Evolutionary conservation across 768 basidiomycete genomes (phyloP).

Genomic region (Gyrodon lividus): DNA sequence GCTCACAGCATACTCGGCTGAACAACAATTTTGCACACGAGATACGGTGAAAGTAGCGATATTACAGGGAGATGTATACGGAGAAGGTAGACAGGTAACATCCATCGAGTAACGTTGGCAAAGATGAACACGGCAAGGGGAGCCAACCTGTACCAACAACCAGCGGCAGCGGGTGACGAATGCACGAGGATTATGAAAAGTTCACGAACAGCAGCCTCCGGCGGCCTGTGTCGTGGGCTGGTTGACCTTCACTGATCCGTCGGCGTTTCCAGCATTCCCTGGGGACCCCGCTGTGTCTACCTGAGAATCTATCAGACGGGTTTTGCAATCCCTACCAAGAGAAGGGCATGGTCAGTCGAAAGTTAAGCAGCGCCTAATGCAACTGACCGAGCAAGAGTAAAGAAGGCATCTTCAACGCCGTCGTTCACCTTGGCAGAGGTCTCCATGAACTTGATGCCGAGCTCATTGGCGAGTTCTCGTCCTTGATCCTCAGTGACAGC

Average conservation of each 20-base stretch:
- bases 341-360: neutral
- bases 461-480: slow-evolving; percentile 85
- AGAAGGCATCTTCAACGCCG: slow-evolving; percentile 98
- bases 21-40: slow-evolving; percentile 1
- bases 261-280: slow-evolving; percentile 37
- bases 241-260: slow-evolving; percentile 66
- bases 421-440: slow-evolving; percentile 97
- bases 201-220: slow-evolving; percentile 55
- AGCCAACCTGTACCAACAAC: slow-evolving; percentile 3
- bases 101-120: neutral
- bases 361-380: neutral
- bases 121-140: slow-evolving; percentile 2
- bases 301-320: slow-evolving; percentile 93
- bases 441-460: slow-evolving; percentile 97
- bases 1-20: neutral
- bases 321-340: slow-evolving; percentile 84
- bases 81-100: slow-evolving; percentile 10
- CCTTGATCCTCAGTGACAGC: slow-evolving; percentile 92
- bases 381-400: slow-evolving; percentile 87
- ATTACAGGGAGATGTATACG: slow-evolving; percentile 19
- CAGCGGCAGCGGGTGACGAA: neutral
- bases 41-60: slow-evolving; percentile 9
- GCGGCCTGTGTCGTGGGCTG: slow-evolving; percentile 49
- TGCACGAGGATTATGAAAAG: slow-evolving; percentile 5
- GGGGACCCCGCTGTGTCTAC: slow-evolving; percentile 52